phyloP scores from a whole-genome alignment of 129 eudicot genomes.

The Dittrichia graveolens region DNA sequence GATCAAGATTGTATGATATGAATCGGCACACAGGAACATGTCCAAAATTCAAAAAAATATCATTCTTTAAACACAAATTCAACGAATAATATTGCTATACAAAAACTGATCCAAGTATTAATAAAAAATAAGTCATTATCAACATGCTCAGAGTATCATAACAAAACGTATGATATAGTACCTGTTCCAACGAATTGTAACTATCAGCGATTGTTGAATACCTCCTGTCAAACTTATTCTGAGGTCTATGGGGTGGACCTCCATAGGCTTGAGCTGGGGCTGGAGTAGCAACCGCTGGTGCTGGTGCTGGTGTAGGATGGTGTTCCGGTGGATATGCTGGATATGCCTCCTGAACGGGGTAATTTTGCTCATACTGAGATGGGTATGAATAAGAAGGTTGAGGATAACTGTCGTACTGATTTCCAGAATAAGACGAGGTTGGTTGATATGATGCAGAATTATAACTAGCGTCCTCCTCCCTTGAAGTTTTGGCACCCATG shows the following conservation, averaged over 20 bases:
- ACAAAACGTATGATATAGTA: conserved; percentile 24
- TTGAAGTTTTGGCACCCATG: conserved; percentile 78
- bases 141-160: conserved; percentile 19
- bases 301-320: conserved; percentile 48
- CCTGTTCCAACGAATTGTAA: conserved; percentile 88
- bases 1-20: background rate
- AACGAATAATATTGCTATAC: background rate
- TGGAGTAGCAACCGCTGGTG: conserved; percentile 37
- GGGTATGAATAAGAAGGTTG: conserved; percentile 31
- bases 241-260: conserved; percentile 47
- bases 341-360: conserved; percentile 57
- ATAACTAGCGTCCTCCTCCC: conserved; percentile 50
- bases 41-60: conserved; percentile 13
- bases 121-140: background rate
- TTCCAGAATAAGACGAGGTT: conserved; percentile 47
- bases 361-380: conserved; percentile 42
- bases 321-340: conserved; percentile 45
- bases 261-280: conserved; percentile 43
- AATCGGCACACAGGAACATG: background rate
- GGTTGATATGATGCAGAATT: conserved; percentile 47
- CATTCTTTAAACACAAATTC: background rate
- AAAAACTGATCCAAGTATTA: conserved; percentile 14
- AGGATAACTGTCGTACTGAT: conserved; percentile 39
- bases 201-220: conserved; percentile 90
- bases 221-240: conserved; percentile 66